Evolutionary conservation across 192 early-diverging fungal species (phyloP).

Genomic region (Entophlyctis luteolus): DNA sequence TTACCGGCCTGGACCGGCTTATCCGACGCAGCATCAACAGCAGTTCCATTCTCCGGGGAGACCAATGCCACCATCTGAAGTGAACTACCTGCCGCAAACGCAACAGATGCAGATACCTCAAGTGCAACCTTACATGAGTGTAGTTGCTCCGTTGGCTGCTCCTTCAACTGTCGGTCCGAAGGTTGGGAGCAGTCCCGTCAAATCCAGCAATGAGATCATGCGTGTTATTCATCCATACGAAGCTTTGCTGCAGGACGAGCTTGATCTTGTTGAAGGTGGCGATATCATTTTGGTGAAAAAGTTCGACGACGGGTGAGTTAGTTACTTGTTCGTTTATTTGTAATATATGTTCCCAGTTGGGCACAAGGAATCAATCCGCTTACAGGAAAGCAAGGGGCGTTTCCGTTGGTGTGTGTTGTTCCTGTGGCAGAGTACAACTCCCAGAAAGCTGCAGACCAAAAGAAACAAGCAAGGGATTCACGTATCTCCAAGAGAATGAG

Average conservation of each 20-base stretch:
- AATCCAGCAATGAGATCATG: neutral
- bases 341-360: slow-evolving; percentile 38
- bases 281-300: slow-evolving; percentile 29
- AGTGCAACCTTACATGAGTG: neutral
- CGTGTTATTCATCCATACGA: slow-evolving; percentile 29
- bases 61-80: neutral
- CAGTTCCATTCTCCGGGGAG: neutral
- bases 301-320: slow-evolving; percentile 41
- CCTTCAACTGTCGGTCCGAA: no score
- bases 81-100: neutral
- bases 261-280: slow-evolving; percentile 25
- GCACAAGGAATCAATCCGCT: slow-evolving; percentile 25
- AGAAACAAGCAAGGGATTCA: neutral
- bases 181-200: no score
- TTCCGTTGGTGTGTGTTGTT: slow-evolving; percentile 37
- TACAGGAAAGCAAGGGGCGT: slow-evolving; percentile 33
- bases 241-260: slow-evolving; percentile 30
- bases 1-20: neutral
- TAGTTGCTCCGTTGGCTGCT: neutral
- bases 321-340: neutral
- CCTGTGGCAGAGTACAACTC: slow-evolving; percentile 3
- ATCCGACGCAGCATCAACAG: neutral
- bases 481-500: slow-evolving; percentile 7
- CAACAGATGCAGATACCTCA: slow-evolving; percentile 2
- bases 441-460: neutral